Evolutionary conservation across 2,329 filamentous ascomycete genomes (phyloP), one percentile per base, ranked within the genome.

Genomic region (Penicillium nordicum): DNA sequence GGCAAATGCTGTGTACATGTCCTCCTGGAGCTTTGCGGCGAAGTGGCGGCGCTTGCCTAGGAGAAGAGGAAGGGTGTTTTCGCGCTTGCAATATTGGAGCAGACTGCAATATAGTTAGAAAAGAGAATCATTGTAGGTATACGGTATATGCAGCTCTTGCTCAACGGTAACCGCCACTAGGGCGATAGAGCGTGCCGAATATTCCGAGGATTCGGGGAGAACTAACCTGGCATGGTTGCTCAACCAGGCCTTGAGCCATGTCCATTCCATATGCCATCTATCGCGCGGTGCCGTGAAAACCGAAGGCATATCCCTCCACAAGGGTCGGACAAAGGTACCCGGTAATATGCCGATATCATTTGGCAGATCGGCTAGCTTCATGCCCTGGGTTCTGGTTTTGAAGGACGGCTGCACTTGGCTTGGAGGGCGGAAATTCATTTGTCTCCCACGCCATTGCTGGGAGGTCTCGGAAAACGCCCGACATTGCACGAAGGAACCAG

Each of bases 1-100:
- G 25, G 79, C 78, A 59, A 81, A 79, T 23, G 75, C 71, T 25
- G 63, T 72, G 64, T 81, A 82, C 75, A 82, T 78, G 27, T 67
- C 58, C 44, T 69, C 57, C 56, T 82, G 78, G n/a, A 81, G 67
- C 9, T 70, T 61, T 40, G 67, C 67, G 11, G 74, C 77, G 38
- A 75, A 68, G 10, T 62, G 50, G 18, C 74, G 72, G 38, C 77
- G 68, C 41, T 73, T 65, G 23, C 59, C 61, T 25, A 74, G 53
- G n/a, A 69, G 61, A 18, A 78, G 64, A 27, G 74, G 73, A 27
- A 71, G 55, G 43, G 64, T 70, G 55, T 68, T 68, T 29, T 68
- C 49, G 50, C 63, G 69, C 63, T 72, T 74, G 60, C 62, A 66
- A 55, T 73, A 73, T 37, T 63, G 59, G 36, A 74, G 25, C 27